phyloP scores from a whole-genome alignment of 2,329 filamentous ascomycete genomes.

The Phaeosphaeriaceae sp. region DNA sequence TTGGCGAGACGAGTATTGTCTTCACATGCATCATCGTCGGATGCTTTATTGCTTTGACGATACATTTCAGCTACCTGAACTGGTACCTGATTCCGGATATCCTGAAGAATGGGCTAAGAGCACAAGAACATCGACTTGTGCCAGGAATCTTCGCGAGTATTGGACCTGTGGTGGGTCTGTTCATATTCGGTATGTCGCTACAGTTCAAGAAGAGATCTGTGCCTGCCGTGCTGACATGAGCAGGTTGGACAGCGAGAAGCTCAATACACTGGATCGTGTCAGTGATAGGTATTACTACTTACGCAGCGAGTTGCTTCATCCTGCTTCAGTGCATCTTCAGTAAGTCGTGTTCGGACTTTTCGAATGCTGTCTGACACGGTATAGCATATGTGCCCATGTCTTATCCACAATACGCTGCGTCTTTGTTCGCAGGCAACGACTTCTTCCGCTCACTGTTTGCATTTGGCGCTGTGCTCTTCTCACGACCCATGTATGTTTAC shows the following conservation, averaged over 20 bases:
- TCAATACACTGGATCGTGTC: slow-evolving; percentile 63
- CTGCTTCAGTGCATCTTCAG: slow-evolving; percentile 1
- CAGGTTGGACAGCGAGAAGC: slow-evolving; percentile 67
- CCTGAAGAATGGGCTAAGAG: slow-evolving; percentile 12
- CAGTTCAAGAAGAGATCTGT: background rate
- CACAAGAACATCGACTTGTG: slow-evolving; percentile 19
- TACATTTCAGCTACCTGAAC: background rate
- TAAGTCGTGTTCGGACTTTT: background rate
- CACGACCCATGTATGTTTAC: slow-evolving; percentile 63
- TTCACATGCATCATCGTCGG: slow-evolving; percentile 27
- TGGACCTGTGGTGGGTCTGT: slow-evolving; percentile 20
- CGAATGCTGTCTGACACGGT: background rate
- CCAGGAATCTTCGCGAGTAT: slow-evolving; percentile 19
- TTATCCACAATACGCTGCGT: slow-evolving; percentile 55
- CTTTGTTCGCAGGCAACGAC: slow-evolving; percentile 66
- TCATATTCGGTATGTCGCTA: slow-evolving; percentile 16
- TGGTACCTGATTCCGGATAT: slow-evolving; percentile 18
- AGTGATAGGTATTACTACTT: slow-evolving; percentile 56
- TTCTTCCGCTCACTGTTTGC: slow-evolving; percentile 63
- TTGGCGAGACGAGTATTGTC: slow-evolving; percentile 21
- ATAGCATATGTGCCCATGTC: slow-evolving; percentile 55
- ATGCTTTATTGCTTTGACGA: slow-evolving; percentile 20
- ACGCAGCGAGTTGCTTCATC: slow-evolving; percentile 47
- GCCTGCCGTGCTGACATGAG: background rate
- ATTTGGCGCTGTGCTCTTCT: slow-evolving; percentile 64